Evolutionary conservation across 768 basidiomycete species (phyloP).

Genomic region (Panellus pusillus): DNA sequence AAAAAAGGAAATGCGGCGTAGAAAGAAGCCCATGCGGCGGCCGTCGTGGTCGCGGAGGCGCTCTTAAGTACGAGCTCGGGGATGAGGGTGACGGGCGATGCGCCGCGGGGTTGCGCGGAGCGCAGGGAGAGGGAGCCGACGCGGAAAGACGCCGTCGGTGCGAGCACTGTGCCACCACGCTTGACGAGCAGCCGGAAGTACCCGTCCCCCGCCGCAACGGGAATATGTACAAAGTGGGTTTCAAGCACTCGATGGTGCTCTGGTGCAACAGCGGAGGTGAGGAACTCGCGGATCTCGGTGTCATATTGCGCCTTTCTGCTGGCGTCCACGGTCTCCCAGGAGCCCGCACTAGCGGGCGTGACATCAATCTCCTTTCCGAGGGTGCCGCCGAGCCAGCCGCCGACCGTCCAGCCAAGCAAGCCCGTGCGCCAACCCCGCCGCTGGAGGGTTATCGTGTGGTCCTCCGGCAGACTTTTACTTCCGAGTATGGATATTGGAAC

Average conservation of each 20-base stretch:
- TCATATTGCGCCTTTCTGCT: slow-evolving; percentile 10
- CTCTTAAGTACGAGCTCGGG: slow-evolving; percentile 17
- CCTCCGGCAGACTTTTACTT: slow-evolving; percentile 1
- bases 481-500: slow-evolving; percentile 33
- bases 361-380: slow-evolving; percentile 47
- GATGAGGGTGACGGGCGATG: slow-evolving; percentile 23
- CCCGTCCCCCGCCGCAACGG: slow-evolving; percentile 35
- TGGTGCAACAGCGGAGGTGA: slow-evolving; percentile 26
- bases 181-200: slow-evolving; percentile 35
- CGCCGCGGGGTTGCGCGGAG: slow-evolving; percentile 38
- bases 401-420: slow-evolving; percentile 5
- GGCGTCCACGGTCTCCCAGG: slow-evolving; percentile 36
- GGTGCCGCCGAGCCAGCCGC: slow-evolving; percentile 17
- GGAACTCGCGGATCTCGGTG: slow-evolving; percentile 37
- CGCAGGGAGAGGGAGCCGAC: slow-evolving; percentile 40
- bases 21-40: slow-evolving; percentile 16
- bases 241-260: slow-evolving; percentile 35
- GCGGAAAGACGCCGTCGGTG: slow-evolving; percentile 31
- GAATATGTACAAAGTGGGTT: slow-evolving; percentile 33
- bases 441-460: slow-evolving; percentile 31
- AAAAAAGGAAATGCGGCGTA: slow-evolving; percentile 20
- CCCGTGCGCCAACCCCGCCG: slow-evolving; percentile 32
- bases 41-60: slow-evolving; percentile 6
- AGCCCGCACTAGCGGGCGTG: slow-evolving; percentile 33
- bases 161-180: slow-evolving; percentile 36